Percentiles rank a stretch among this genome's conserved stretches.
Evolutionary conservation across 2,329 filamentous ascomycete genomes (phyloP).

Genomic region (Sphaerulina populicola): DNA sequence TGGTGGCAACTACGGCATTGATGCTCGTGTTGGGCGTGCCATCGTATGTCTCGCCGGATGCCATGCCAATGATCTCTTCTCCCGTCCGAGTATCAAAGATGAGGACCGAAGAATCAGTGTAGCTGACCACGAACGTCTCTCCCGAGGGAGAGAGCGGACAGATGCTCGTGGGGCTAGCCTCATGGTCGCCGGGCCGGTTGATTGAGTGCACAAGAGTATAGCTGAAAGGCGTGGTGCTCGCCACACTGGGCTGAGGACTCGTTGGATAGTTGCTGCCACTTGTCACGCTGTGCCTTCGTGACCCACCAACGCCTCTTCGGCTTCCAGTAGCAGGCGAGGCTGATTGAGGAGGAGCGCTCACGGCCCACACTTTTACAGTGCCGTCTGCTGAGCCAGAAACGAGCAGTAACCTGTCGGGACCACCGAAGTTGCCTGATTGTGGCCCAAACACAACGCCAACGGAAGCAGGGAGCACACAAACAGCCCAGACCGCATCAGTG

Average conservation of each 20-base stretch:
- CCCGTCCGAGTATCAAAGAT: slow-evolving; percentile 89
- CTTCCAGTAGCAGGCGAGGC: slow-evolving; percentile 69
- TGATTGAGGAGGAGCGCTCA: slow-evolving; percentile 80
- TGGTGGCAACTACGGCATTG: slow-evolving; percentile 80
- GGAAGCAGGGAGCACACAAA: slow-evolving; percentile 83
- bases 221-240: slow-evolving; percentile 77
- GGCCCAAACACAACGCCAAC: slow-evolving; percentile 70
- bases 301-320: slow-evolving; percentile 61
- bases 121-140: slow-evolving; percentile 86
- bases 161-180: slow-evolving; percentile 79
- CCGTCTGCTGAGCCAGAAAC: slow-evolving; percentile 88
- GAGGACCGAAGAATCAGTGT: slow-evolving; percentile 79
- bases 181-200: slow-evolving; percentile 45
- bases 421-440: slow-evolving; percentile 59
- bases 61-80: slow-evolving; percentile 87
- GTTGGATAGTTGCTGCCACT: slow-evolving; percentile 87
- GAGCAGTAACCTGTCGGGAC: slow-evolving; percentile 77
- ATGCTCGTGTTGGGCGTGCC: slow-evolving; percentile 74
- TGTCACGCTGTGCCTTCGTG: slow-evolving; percentile 84
- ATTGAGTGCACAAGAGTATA: slow-evolving; percentile 86
- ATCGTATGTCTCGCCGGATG: slow-evolving; percentile 87
- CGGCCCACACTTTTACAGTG: slow-evolving; percentile 85
- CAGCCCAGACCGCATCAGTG: slow-evolving; percentile 89
- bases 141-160: slow-evolving; percentile 75
- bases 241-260: slow-evolving; percentile 79